Evolutionary conservation across 164 flowering plant species (phyloP).

Genomic region (Magnolia changhungtana): DNA sequence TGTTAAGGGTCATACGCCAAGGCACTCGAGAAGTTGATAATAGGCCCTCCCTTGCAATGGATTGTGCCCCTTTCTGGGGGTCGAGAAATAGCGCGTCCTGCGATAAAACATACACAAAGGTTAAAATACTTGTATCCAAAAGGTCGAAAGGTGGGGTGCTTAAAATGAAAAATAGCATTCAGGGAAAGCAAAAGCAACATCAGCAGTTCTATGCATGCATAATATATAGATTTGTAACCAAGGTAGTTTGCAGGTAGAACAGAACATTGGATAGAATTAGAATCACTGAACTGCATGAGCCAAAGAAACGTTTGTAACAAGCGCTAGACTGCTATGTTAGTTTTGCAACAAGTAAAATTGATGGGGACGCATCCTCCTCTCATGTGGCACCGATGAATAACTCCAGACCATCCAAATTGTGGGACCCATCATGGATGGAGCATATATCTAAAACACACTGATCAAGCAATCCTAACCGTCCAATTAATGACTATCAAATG

Average conservation of each 20-base stretch:
- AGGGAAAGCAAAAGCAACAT: background rate
- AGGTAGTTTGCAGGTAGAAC: background rate
- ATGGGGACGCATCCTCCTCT: too few species aligned
- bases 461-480: too few species aligned
- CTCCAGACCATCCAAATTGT: too few species aligned
- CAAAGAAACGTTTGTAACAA: background rate
- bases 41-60: conserved; percentile 99
- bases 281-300: background rate
- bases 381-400: too few species aligned
- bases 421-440: too few species aligned
- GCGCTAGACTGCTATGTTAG: too few species aligned
- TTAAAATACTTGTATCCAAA: background rate
- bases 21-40: conserved; percentile 95
- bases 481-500: too few species aligned
- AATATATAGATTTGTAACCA: background rate
- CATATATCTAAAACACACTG: too few species aligned
- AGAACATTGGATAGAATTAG: background rate
- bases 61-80: conserved; percentile 90
- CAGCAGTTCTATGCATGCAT: background rate
- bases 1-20: conserved; percentile 58
- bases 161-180: background rate
- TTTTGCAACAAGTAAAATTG: too few species aligned
- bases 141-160: background rate
- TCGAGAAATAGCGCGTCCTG: conserved; percentile 95
- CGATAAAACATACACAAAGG: conserved; percentile 8